These are phyloP conservation scores for Xylaria grammica DNA, from an alignment of 495 filamentous ascomycete genomes.

Conservation along the genomic window DNA sequence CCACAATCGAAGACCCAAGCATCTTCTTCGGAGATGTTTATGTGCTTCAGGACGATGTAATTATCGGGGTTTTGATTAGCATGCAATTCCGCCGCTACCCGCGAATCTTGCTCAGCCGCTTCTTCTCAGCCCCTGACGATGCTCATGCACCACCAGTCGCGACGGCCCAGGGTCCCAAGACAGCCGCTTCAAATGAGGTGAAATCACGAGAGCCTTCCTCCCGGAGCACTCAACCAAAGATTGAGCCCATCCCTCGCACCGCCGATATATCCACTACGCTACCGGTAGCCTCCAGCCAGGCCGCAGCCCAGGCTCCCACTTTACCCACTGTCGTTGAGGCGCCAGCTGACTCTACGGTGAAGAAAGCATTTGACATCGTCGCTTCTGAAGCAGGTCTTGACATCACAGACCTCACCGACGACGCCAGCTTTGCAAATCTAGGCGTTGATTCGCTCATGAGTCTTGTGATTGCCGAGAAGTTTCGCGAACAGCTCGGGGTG, in stretches of 20 bases:
- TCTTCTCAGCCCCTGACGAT: conserved; percentile 40
- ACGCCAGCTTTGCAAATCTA: conserved; percentile 46
- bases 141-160: neutral
- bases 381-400: conserved; percentile 51
- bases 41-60: conserved; percentile 46
- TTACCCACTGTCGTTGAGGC: too few species aligned
- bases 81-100: conserved; percentile 45
- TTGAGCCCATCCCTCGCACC: neutral
- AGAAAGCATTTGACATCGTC: too few species aligned
- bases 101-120: conserved; percentile 39
- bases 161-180: neutral
- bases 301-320: too few species aligned
- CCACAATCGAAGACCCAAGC: conserved; percentile 30
- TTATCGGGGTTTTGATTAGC: conserved; percentile 41
- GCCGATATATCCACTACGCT: neutral
- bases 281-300: too few species aligned
- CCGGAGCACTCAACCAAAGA: neutral
- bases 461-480: conserved; percentile 41
- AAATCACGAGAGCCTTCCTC: neutral
- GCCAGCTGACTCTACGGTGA: too few species aligned
- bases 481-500: conserved; percentile 46
- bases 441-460: conserved; percentile 50
- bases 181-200: neutral
- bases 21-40: conserved; percentile 49
- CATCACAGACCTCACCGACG: conserved; percentile 41